A percentile compares a stretch with the other conserved stretches of the same genome.
phyloP scores from a whole-genome alignment of 2,329 filamentous ascomycete species.

The Pseudogymnoascus destructans region DNA sequence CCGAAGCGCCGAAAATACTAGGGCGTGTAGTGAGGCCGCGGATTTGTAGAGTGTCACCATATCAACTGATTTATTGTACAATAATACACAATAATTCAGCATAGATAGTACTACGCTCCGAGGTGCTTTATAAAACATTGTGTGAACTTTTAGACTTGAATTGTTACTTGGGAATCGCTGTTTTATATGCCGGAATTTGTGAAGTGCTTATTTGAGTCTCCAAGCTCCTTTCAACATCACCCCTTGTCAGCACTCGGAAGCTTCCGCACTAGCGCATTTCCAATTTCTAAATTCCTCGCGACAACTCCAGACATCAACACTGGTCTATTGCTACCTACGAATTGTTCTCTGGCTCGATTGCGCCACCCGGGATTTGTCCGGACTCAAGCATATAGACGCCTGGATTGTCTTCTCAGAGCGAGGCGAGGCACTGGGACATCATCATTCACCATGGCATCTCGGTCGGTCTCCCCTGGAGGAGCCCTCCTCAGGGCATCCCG shows the following conservation, averaged over 20 bases:
- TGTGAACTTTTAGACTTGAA: neutral
- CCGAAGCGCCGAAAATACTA: neutral
- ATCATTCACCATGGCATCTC: conserved; percentile 21
- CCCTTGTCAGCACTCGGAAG: neutral
- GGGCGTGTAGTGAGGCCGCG: neutral
- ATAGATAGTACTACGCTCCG: neutral
- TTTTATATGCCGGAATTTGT: neutral
- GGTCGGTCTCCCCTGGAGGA: conserved; percentile 44
- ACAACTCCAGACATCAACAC: conserved; percentile 7
- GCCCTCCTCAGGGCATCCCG: conserved; percentile 73
- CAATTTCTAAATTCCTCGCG: conserved; percentile 6
- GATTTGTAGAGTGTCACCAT: neutral
- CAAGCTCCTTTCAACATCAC: neutral
- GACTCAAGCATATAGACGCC: neutral
- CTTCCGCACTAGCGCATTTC: conserved; percentile 9
- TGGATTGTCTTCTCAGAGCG: conserved; percentile 1
- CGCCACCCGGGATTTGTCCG: neutral
- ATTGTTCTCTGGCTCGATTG: neutral
- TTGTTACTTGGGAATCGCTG: neutral
- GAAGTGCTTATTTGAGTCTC: neutral
- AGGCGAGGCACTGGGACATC: neutral
- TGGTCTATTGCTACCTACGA: conserved; percentile 3
- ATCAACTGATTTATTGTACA: neutral
- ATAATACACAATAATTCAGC: neutral
- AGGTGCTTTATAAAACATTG: neutral